Evolutionary conservation across 495 filamentous ascomycete species (phyloP).

Genomic region (Hypoxylon cercidicola): DNA sequence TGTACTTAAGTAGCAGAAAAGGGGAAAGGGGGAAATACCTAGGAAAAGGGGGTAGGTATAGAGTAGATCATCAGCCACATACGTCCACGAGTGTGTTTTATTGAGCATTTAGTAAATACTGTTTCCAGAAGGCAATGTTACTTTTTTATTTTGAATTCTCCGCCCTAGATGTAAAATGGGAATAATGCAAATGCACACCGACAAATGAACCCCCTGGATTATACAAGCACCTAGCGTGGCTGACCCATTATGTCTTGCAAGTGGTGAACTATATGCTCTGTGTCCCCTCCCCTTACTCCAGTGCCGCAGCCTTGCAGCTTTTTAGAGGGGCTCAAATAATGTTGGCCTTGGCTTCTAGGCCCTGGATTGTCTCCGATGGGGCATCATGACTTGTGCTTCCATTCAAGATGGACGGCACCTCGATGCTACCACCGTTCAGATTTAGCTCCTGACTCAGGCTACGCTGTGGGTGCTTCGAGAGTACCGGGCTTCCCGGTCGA

Average conservation of each 20-base stretch:
- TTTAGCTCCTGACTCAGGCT: conserved; percentile 50
- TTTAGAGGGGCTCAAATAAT: conserved; percentile 43
- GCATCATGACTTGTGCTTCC: conserved; percentile 39
- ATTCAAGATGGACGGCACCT: conserved; percentile 42
- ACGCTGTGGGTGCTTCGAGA: conserved; percentile 54
- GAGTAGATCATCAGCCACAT: too few species aligned
- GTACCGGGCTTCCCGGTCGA: conserved; percentile 64
- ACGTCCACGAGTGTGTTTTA: neutral
- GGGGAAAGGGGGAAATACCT: too few species aligned
- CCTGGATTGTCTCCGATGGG: conserved; percentile 48
- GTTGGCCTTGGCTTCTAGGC: conserved; percentile 59
- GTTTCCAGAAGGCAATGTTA: neutral
- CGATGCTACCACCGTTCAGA: conserved; percentile 40
- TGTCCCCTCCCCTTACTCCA: neutral
- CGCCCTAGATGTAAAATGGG: conserved; percentile 14
- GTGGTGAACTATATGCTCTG: conserved; percentile 19
- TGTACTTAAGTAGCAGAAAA: too few species aligned
- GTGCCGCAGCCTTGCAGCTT: neutral
- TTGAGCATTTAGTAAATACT: neutral
- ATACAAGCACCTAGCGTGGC: conserved; percentile 7
- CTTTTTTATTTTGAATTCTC: neutral
- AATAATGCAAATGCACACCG: conserved; percentile 28
- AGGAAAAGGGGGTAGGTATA: too few species aligned
- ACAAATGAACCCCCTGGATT: conserved; percentile 14
- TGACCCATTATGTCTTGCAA: conserved; percentile 3